phyloP scores from a whole-genome alignment of 768 basidiomycete genomes.

The Chalciporus chontae region DNA sequence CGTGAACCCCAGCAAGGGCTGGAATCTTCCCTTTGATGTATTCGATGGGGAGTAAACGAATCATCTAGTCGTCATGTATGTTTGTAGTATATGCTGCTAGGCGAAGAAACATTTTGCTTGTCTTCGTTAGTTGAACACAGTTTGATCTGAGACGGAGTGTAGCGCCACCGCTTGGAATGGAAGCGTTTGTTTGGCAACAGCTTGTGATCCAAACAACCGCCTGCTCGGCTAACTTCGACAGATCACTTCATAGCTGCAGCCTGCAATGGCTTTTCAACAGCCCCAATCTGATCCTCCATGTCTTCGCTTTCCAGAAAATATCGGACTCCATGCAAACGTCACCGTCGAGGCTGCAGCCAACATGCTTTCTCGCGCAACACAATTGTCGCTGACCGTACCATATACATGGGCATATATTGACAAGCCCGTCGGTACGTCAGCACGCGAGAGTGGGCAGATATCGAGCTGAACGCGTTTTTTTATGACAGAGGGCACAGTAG shows the following conservation, averaged over 20 bases:
- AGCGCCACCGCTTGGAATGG: no score
- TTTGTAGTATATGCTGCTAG: neutral
- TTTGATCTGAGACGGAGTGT: no score
- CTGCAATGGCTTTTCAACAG: constrained; percentile 37
- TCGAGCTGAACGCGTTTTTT: neutral
- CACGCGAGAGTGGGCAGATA: neutral
- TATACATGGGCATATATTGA: constrained; percentile 76
- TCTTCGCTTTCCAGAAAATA: constrained; percentile 66
- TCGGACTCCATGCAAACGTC: constrained; percentile 54
- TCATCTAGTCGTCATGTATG: neutral
- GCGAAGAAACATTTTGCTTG: no score
- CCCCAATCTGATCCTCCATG: constrained; percentile 59
- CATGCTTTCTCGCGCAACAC: constrained; percentile 59
- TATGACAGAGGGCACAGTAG: constrained; percentile 56
- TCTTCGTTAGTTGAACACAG: constrained; percentile 13
- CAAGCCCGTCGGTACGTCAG: constrained; percentile 61
- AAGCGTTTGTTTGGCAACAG: constrained; percentile 23
- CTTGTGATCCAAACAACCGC: constrained; percentile 31
- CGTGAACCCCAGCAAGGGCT: constrained; percentile 55
- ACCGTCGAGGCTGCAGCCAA: constrained; percentile 53
- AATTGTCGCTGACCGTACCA: constrained; percentile 54
- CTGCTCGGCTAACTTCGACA: neutral
- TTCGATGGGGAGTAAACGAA: constrained; percentile 44
- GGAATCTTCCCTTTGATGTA: constrained; percentile 61
- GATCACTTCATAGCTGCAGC: constrained; percentile 10